Percentiles rank a stretch among this genome's conserved stretches.
phyloP scores from a whole-genome alignment of 768 basidiomycete species.

The Daedaleopsis sinensis region DNA sequence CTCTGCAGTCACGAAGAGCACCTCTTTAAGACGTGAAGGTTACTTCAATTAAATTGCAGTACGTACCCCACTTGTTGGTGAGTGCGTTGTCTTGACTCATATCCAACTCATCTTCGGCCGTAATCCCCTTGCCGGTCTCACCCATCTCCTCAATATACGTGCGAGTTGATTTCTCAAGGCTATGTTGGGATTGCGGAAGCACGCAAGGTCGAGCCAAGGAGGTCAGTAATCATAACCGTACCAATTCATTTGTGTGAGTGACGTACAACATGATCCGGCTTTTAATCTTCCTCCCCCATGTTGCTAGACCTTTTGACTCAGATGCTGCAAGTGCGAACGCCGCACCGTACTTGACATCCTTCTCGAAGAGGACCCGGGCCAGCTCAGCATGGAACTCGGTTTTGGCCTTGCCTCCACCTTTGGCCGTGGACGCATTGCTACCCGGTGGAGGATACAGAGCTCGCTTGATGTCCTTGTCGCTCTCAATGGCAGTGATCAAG shows the following conservation, averaged over 20 bases:
- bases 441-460: not conserved
- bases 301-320: not conserved
- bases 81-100: too few species aligned
- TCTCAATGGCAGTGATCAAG: not conserved
- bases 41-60: not conserved
- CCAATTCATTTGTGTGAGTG: too few species aligned
- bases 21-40: not conserved
- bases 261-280: too few species aligned
- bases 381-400: not conserved
- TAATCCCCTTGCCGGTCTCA: too few species aligned
- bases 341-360: not conserved
- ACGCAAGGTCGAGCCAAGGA: too few species aligned
- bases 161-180: too few species aligned
- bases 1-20: too few species aligned
- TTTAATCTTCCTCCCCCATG: not conserved
- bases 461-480: not conserved
- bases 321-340: not conserved
- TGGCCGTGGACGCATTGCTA: not conserved
- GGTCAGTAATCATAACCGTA: too few species aligned
- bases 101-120: too few species aligned
- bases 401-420: not conserved
- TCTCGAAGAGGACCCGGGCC: not conserved
- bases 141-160: too few species aligned
- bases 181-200: too few species aligned
- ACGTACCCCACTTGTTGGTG: not conserved